These are phyloP conservation scores for Elsinoe perseae DNA, from an alignment of 2,329 filamentous ascomycete genomes.

Conservation along the genomic window DNA sequence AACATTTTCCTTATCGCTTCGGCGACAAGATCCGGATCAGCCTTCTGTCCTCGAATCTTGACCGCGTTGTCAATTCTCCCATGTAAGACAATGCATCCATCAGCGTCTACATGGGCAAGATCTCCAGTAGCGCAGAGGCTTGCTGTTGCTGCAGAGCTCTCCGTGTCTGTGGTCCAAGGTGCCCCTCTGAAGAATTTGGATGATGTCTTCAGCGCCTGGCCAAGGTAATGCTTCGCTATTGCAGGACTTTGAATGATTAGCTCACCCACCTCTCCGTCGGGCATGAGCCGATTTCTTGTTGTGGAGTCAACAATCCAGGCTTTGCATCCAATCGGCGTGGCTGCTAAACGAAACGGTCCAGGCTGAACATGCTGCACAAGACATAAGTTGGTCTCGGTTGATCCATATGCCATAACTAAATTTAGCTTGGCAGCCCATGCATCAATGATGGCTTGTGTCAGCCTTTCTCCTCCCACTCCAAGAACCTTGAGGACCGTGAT, in stretches of 20 bases:
- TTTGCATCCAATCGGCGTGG: neutral
- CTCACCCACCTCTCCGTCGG: neutral
- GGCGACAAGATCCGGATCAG: conserved; percentile 85
- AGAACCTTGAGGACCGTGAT: neutral
- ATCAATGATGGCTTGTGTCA: neutral
- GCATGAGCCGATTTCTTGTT: neutral
- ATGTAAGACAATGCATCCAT: conserved; percentile 62
- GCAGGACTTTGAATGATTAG: neutral
- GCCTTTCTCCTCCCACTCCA: neutral
- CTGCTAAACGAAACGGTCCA: neutral
- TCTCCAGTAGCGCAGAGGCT: conserved; percentile 54
- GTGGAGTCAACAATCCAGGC: neutral
- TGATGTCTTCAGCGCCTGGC: neutral
- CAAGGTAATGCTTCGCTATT: neutral
- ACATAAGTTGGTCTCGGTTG: conserved; percentile 5
- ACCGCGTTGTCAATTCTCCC: conserved; percentile 80
- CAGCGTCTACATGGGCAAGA: conserved; percentile 59
- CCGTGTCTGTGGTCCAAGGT: neutral
- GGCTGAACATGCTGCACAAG: neutral
- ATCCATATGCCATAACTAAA: conserved; percentile 4
- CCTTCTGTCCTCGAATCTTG: conserved; percentile 89
- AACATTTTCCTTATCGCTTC: neutral
- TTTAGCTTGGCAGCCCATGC: neutral
- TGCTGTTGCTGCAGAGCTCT: neutral
- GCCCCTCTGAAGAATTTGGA: neutral